A percentile compares a stretch with the other conserved stretches of the same genome.
Evolutionary conservation across 2,329 filamentous ascomycete species (phyloP).

Genomic region (Nigrospora osmanthi): DNA sequence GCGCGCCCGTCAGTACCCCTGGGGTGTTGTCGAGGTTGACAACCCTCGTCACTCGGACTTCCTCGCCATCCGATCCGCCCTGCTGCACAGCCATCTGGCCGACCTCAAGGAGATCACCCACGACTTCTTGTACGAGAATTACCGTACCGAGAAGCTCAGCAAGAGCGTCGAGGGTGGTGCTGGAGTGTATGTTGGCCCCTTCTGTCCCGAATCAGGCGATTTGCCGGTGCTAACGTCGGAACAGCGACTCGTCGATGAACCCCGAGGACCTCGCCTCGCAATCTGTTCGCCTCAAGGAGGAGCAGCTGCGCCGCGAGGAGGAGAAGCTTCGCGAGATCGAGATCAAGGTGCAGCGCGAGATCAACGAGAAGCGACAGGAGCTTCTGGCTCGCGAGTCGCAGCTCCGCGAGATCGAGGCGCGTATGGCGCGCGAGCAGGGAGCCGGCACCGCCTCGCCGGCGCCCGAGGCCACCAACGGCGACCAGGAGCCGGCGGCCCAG

Average conservation of each 20-base stretch:
- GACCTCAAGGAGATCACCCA: constrained; percentile 99
- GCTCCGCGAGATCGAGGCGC: constrained; percentile 95
- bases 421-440: constrained; percentile 84
- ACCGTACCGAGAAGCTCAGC: constrained; percentile 99
- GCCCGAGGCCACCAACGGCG: constrained; percentile 48
- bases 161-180: constrained; percentile 95
- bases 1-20: constrained; percentile 93
- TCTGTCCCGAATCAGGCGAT: not conserved
- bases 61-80: constrained; percentile 89
- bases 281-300: constrained; percentile 97
- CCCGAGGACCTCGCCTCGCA: constrained; percentile 95
- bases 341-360: constrained; percentile 98
- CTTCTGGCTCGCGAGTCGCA: constrained; percentile 95
- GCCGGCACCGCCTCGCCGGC: constrained; percentile 28
- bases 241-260: constrained; percentile 83
- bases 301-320: constrained; percentile 97
- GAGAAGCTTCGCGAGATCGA: constrained; percentile 99
- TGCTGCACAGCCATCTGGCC: constrained; percentile 94
- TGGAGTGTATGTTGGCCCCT: constrained; percentile 64
- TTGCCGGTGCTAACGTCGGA: constrained; percentile 18
- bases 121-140: constrained; percentile 99
- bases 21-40: constrained; percentile 98
- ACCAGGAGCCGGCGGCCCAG: constrained; percentile 29
- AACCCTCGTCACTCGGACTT: constrained; percentile 99
- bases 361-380: constrained; percentile 99